Conservation (phyloP, 129 eudicot species). For the Mikania micrantha region DNA sequence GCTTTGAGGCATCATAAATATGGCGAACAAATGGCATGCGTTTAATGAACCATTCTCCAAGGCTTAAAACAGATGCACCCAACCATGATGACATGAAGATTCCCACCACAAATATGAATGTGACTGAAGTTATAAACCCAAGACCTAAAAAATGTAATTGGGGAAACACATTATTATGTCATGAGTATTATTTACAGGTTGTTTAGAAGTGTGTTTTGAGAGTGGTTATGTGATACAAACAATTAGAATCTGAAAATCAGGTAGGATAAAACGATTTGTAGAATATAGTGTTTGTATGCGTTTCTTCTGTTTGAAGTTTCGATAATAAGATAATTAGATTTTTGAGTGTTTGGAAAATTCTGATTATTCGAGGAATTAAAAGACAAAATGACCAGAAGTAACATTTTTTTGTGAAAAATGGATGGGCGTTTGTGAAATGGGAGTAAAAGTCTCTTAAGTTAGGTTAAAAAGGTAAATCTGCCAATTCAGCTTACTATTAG, state of each 20-base stretch:
- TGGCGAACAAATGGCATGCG: constrained; percentile 84
- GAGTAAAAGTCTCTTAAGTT: background rate
- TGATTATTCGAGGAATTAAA: too few relatives aligned
- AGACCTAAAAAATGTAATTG: constrained; percentile 39
- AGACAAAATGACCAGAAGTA: too few relatives aligned
- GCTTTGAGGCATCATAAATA: constrained; percentile 73
- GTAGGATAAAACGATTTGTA: too few relatives aligned
- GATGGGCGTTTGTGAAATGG: background rate
- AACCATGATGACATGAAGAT: constrained; percentile 86
- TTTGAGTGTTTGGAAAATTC: too few relatives aligned
- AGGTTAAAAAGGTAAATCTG: too few relatives aligned
- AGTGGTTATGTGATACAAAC: too few relatives aligned
- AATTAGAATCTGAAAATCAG: too few relatives aligned
- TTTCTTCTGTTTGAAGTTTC: background rate
- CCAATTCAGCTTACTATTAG: too few relatives aligned
- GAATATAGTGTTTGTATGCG: too few relatives aligned
- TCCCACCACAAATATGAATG: constrained; percentile 75
- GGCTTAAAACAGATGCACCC: constrained; percentile 77
- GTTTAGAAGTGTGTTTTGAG: background rate
- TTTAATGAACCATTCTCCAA: constrained; percentile 77
- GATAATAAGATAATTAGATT: background rate
- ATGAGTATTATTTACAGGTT: background rate
- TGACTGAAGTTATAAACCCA: constrained; percentile 70
- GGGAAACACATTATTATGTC: background rate
- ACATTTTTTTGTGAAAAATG: background rate